These are phyloP conservation scores for Cryomyces minteri DNA, from an alignment of 495 filamentous ascomycete species.

Conservation along the genomic window DNA sequence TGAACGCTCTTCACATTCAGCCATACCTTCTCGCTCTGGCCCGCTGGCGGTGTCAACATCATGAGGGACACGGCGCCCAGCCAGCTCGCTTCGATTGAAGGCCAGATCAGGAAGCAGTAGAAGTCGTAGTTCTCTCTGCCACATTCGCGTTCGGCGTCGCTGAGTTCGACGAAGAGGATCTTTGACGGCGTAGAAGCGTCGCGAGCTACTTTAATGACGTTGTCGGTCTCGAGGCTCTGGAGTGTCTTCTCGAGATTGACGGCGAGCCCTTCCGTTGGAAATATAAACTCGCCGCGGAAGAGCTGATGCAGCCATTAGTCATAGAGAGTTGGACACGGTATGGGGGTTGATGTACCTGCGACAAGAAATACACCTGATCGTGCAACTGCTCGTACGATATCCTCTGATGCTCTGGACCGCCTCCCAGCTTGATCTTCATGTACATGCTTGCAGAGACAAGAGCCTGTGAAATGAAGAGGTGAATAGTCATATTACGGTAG, in stretches of 20 bases:
- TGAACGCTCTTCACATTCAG: conserved; percentile 61
- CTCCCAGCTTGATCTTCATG: conserved; percentile 72
- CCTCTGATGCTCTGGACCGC: conserved; percentile 59
- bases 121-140: conserved; percentile 94
- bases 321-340: neutral
- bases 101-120: conserved; percentile 97
- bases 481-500: conserved; percentile 98
- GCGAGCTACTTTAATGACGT: conserved; percentile 50
- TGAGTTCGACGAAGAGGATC: conserved; percentile 52
- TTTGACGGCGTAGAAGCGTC: conserved; percentile 16
- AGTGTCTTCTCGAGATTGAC: conserved; percentile 68
- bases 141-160: conserved; percentile 48
- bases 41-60: conserved; percentile 55
- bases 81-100: conserved; percentile 88
- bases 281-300: conserved; percentile 95
- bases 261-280: conserved; percentile 65
- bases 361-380: conserved; percentile 73
- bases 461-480: conserved; percentile 85
- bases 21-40: conserved; percentile 31
- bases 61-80: conserved; percentile 73
- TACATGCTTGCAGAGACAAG: conserved; percentile 82
- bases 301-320: conserved; percentile 25
- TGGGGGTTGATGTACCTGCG: conserved; percentile 27
- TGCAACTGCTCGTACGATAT: conserved; percentile 53
- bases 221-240: conserved; percentile 54